A percentile compares a stretch with the other conserved stretches of the same genome.
Evolutionary conservation across 1,284 basidiomycete species (phyloP).

Genomic region (Golubevia sp.): DNA sequence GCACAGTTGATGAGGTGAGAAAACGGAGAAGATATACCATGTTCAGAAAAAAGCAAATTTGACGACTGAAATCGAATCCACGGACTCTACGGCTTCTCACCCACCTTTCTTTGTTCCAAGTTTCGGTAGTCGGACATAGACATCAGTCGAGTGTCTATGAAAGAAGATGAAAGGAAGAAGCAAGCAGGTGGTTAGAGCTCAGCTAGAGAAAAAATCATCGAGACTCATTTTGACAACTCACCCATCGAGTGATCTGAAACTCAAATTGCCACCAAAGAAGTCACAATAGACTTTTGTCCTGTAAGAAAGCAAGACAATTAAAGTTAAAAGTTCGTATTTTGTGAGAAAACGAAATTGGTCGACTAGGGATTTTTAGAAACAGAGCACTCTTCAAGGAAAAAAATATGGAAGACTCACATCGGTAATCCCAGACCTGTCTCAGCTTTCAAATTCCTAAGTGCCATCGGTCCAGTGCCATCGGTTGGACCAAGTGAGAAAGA

Average conservation of each 20-base stretch:
- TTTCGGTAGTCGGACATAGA: conserved; percentile 78
- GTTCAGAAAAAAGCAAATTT: too few species aligned
- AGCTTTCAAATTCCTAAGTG: conserved; percentile 23
- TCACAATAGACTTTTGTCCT: conserved; percentile 44
- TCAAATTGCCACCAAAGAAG: conserved; percentile 72
- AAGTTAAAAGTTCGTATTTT: too few species aligned
- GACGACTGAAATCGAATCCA: too few species aligned
- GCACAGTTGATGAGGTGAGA: too few species aligned
- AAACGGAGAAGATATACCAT: too few species aligned
- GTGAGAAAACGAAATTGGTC: too few species aligned
- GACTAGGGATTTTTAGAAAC: not conserved
- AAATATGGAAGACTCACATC: conserved; percentile 14
- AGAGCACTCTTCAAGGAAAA: not conserved
- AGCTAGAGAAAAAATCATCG: conserved; percentile 7
- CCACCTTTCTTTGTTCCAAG: conserved; percentile 81
- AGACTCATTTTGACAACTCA: conserved; percentile 22
- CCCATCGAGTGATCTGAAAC: conserved; percentile 79
- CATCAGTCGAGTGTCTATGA: conserved; percentile 74
- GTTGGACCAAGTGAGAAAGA: not conserved
- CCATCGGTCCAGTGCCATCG: conserved; percentile 16
- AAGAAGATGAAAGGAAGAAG: not conserved
- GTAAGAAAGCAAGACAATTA: too few species aligned
- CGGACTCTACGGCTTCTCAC: too few species aligned
- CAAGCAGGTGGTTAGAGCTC: not conserved
- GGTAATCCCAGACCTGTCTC: conserved; percentile 48